These are phyloP conservation scores for Xylariomycetidae sp. DNA, from an alignment of 2,329 filamentous ascomycete genomes.

Conservation along the genomic window DNA sequence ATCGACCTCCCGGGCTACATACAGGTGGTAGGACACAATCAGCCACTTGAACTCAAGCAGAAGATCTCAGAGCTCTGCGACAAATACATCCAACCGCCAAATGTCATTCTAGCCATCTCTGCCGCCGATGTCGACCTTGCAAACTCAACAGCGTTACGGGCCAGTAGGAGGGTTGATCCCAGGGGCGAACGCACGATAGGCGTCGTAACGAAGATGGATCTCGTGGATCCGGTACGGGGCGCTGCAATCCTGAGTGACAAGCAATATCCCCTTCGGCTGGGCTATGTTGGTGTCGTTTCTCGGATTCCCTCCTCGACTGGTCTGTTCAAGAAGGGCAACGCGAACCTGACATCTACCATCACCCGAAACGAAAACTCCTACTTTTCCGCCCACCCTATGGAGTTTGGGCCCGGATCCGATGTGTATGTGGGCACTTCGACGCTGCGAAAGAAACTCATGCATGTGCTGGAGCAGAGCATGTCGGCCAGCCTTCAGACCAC, in stretches of 20 bases:
- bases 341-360: constrained; percentile 75
- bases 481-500: constrained; percentile 84
- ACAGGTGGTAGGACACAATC: constrained; percentile 86
- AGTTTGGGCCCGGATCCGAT: constrained; percentile 69
- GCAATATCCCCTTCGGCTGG: constrained; percentile 90
- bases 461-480: constrained; percentile 95
- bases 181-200: constrained; percentile 94
- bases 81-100: constrained; percentile 94
- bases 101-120: constrained; percentile 94
- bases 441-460: constrained; percentile 92
- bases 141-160: constrained; percentile 87
- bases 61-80: constrained; percentile 96
- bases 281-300: constrained; percentile 93
- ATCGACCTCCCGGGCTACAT: constrained; percentile 98
- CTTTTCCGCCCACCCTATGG: constrained; percentile 75
- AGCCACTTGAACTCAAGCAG: constrained; percentile 85
- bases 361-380: constrained; percentile 81
- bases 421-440: constrained; percentile 78
- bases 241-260: constrained; percentile 74
- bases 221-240: constrained; percentile 79
- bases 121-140: constrained; percentile 95
- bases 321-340: constrained; percentile 76
- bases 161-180: constrained; percentile 86
- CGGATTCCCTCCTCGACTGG: constrained; percentile 64
- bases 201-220: constrained; percentile 98